These are phyloP conservation scores for Microbotryum violaceum DNA, from an alignment of 1,284 basidiomycete species.

Conservation along the genomic window DNA sequence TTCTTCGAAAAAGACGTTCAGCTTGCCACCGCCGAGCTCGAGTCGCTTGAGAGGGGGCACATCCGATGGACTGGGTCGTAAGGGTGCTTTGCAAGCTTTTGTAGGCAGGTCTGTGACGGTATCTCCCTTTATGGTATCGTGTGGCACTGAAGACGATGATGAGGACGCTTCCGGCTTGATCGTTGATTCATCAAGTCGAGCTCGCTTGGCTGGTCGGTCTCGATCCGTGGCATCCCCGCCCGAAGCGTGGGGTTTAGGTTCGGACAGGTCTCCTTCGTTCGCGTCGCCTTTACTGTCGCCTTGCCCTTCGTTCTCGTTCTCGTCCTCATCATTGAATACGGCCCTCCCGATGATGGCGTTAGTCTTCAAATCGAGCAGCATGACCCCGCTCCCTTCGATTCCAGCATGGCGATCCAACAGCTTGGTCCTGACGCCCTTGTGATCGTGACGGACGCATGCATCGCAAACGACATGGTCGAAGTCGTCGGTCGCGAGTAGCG, in stretches of 20 bases:
- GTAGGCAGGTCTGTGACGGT: too few species aligned
- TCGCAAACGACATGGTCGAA: constrained; percentile 34
- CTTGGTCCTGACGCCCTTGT: constrained; percentile 1
- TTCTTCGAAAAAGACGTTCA: constrained; percentile 39
- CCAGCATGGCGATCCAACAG: constrained; percentile 29
- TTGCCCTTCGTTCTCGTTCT: not conserved
- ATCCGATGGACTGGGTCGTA: too few species aligned
- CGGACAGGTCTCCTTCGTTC: too few species aligned
- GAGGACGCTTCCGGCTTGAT: too few species aligned
- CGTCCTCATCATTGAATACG: not conserved
- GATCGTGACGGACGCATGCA: constrained; percentile 12
- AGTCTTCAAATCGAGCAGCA: constrained; percentile 11
- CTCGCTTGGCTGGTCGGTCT: too few species aligned
- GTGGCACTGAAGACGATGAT: too few species aligned
- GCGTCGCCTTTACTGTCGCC: too few species aligned
- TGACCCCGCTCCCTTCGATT: constrained; percentile 20
- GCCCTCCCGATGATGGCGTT: not conserved
- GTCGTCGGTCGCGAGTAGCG: constrained; percentile 23
- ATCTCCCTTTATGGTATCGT: too few species aligned
- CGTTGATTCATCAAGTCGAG: too few species aligned
- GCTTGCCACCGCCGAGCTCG: constrained; percentile 8
- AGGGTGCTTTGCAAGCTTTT: too few species aligned
- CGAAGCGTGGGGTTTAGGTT: too few species aligned
- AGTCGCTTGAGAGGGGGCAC: not conserved
- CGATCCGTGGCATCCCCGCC: too few species aligned